These are phyloP conservation scores for Alternaria novae-zelandiae DNA, from an alignment of 2,329 filamentous ascomycete species.

Conservation along the genomic window DNA sequence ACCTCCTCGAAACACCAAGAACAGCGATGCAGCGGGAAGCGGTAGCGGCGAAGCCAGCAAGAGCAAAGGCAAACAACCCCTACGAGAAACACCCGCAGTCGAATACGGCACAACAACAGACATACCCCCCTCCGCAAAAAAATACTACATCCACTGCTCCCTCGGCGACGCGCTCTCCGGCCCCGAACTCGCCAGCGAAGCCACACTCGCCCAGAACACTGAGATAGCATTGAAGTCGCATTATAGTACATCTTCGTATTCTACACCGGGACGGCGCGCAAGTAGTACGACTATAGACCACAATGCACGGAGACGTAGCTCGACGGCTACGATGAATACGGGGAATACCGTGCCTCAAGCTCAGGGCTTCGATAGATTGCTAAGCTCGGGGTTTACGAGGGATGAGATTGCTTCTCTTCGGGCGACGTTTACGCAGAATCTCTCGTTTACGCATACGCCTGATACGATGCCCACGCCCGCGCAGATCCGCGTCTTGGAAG, in stretches of 20 bases:
- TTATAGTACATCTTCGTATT: conserved; percentile 14
- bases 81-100: conserved; percentile 54
- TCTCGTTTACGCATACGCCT: conserved; percentile 80
- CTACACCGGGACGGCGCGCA: conserved; percentile 21
- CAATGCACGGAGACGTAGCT: conserved; percentile 24
- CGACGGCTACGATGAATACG: conserved; percentile 49
- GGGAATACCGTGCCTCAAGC: conserved; percentile 71
- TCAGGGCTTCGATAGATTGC: conserved; percentile 86
- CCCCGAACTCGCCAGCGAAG: conserved; percentile 73
- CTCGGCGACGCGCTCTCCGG: conserved; percentile 76
- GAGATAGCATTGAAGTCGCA: conserved; percentile 47
- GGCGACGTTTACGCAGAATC: conserved; percentile 86
- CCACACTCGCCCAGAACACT: conserved; percentile 50
- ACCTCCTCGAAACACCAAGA: conserved; percentile 44
- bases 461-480: conserved; percentile 86
- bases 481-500: conserved; percentile 79
- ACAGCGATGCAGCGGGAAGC: conserved; percentile 22
- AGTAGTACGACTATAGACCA: conserved; percentile 13
- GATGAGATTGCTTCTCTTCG: conserved; percentile 85
- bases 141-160: conserved; percentile 94
- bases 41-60: conserved; percentile 39
- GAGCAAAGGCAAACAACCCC: conserved; percentile 71
- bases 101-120: conserved; percentile 24
- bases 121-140: conserved; percentile 46
- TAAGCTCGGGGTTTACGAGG: conserved; percentile 79